Conservation (phyloP, 2,329 filamentous ascomycete genomes). For the Aspergillus alliaceus region DNA sequence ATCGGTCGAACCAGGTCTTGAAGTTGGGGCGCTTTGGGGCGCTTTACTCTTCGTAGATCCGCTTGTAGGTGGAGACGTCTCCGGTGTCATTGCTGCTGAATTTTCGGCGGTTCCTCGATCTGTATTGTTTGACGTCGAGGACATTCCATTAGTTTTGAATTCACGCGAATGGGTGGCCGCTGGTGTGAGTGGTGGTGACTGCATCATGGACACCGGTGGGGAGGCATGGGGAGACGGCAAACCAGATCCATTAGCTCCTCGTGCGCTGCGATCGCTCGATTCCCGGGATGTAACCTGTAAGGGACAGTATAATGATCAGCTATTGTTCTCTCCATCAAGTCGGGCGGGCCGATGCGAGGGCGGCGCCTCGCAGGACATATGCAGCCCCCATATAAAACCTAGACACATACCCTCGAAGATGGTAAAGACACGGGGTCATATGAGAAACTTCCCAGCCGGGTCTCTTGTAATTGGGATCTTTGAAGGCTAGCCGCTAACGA, state of each 20-base stretch:
- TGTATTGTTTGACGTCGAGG: slow-evolving; percentile 31
- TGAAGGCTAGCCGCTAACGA: slow-evolving; percentile 72
- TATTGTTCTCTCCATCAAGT: slow-evolving; percentile 1
- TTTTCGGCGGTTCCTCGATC: slow-evolving; percentile 34
- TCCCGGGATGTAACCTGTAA: slow-evolving; percentile 50
- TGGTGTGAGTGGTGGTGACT: slow-evolving; percentile 87
- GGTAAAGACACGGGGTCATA: slow-evolving; percentile 92
- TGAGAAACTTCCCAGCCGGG: slow-evolving; percentile 79
- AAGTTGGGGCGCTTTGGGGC: slow-evolving; percentile 37
- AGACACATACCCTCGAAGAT: slow-evolving; percentile 41
- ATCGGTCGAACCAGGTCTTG: slow-evolving; percentile 43
- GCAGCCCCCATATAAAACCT: not conserved
- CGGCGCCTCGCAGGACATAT: not conserved
- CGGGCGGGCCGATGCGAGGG: slow-evolving; percentile 5
- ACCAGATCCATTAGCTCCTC: slow-evolving; percentile 60
- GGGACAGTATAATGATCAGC: slow-evolving; percentile 7
- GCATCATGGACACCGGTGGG: slow-evolving; percentile 68
- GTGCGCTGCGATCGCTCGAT: slow-evolving; percentile 60
- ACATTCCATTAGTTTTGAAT: slow-evolving; percentile 37
- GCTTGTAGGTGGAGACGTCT: slow-evolving; percentile 52
- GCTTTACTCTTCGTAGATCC: slow-evolving; percentile 30
- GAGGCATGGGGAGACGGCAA: slow-evolving; percentile 67
- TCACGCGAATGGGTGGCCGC: slow-evolving; percentile 69
- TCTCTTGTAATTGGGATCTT: slow-evolving; percentile 74
- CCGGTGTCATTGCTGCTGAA: slow-evolving; percentile 50